Percentiles rank a stretch among this genome's conserved stretches.
Conservation (phyloP, 805 yeast species). For the Nadsonia fulvescens region DNA sequence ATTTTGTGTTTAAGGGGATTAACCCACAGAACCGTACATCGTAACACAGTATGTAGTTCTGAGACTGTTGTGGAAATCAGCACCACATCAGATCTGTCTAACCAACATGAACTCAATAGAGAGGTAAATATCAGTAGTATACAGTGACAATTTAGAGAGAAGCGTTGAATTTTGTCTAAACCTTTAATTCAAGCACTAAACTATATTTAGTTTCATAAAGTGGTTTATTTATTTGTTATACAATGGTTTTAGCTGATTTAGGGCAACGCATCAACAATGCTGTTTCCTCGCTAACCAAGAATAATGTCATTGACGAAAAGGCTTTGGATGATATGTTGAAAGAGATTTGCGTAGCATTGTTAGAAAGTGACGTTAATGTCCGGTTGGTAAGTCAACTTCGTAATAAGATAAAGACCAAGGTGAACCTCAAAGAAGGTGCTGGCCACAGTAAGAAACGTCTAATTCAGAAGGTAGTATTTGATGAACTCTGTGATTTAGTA, state of each 20-base stretch:
- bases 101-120: background rate
- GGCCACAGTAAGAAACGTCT: conserved; percentile 56
- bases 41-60: too few relatives aligned
- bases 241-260: conserved; percentile 64
- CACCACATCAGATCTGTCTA: too few relatives aligned
- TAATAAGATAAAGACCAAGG: conserved; percentile 43
- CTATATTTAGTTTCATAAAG: too few relatives aligned
- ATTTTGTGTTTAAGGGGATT: too few relatives aligned
- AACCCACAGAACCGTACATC: too few relatives aligned
- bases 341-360: conserved; percentile 73
- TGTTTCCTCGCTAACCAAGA: conserved; percentile 40
- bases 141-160: background rate
- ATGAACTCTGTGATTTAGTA: conserved; percentile 73
- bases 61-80: too few relatives aligned
- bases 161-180: background rate
- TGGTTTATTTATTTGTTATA: conserved; percentile 1
- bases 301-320: conserved; percentile 38
- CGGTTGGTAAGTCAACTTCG: conserved; percentile 62
- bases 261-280: conserved; percentile 66
- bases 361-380: conserved; percentile 90
- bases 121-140: conserved; percentile 1
- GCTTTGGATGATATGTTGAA: conserved; percentile 61
- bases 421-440: conserved; percentile 35
- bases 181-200: conserved; percentile 1
- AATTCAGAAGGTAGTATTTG: conserved; percentile 82